Percentiles rank a stretch among this genome's conserved stretches.
Evolutionary conservation across 305 asterid genomes (phyloP).

Genomic region (Fraxinus dipetala): DNA sequence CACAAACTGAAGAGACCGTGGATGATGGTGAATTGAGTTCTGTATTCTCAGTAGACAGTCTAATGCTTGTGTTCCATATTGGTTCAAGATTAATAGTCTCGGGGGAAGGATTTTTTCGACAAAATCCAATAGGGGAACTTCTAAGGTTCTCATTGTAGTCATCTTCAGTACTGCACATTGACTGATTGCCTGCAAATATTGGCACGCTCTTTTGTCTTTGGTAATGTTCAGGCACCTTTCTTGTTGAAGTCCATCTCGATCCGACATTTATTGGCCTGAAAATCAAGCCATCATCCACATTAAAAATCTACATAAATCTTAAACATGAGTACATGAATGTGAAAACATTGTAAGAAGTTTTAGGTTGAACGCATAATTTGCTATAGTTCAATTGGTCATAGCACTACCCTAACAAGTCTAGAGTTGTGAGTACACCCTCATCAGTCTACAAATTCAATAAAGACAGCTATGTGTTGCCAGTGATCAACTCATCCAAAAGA

Average conservation of each 20-base stretch:
- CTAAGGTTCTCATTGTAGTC: constrained; percentile 29
- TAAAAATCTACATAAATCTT: not conserved
- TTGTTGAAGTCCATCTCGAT: constrained; percentile 28
- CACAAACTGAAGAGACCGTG: constrained; percentile 49
- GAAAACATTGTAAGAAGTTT: not conserved
- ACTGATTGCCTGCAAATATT: constrained; percentile 32
- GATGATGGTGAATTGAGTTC: constrained; percentile 57
- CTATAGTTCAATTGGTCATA: not conserved
- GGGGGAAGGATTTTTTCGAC: constrained; percentile 54
- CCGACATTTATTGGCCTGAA: constrained; percentile 37
- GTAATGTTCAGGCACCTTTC: constrained; percentile 24
- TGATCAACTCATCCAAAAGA: not conserved
- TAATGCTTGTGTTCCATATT: constrained; percentile 42
- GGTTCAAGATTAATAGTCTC: constrained; percentile 59
- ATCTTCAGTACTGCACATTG: constrained; percentile 28
- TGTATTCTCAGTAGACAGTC: constrained; percentile 49
- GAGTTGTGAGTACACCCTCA: not conserved
- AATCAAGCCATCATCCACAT: not conserved
- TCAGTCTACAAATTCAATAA: not conserved
- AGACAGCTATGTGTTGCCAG: not conserved
- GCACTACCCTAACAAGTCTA: not conserved
- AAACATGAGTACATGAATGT: not conserved
- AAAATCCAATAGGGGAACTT: constrained; percentile 40
- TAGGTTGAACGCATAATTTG: not conserved
- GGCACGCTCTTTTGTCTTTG: constrained; percentile 30